A percentile compares a stretch with the other conserved stretches of the same genome.
phyloP scores from a whole-genome alignment of 2,329 filamentous ascomycete genomes.

The Aureobasidium vineae region DNA sequence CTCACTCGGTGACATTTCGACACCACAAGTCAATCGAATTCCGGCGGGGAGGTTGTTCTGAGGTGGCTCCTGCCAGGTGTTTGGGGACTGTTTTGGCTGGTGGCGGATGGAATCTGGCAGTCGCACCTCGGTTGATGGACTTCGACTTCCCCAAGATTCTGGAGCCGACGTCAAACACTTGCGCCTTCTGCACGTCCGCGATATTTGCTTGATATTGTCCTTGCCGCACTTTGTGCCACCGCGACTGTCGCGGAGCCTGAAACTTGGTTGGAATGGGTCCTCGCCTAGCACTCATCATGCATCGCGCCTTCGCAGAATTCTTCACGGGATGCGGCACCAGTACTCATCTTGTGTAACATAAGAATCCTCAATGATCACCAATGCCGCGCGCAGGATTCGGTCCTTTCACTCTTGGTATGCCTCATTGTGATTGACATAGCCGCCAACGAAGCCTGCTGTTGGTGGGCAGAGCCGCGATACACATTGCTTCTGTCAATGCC shows the following conservation, averaged over 20 bases:
- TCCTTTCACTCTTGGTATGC: neutral
- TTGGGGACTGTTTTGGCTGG: slow-evolving; percentile 18
- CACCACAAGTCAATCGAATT: neutral
- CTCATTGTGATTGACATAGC: neutral
- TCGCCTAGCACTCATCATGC: slow-evolving; percentile 20
- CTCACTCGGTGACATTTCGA: slow-evolving; percentile 37
- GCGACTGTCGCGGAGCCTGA: slow-evolving; percentile 11
- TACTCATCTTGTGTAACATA: neutral
- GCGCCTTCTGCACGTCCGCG: slow-evolving; percentile 14
- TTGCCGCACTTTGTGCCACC: slow-evolving; percentile 8
- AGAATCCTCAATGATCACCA: neutral
- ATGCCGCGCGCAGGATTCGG: slow-evolving; percentile 6
- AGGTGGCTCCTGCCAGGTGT: neutral
- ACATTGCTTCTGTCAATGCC: neutral
- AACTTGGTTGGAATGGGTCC: slow-evolving; percentile 21
- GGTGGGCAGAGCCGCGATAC: slow-evolving; percentile 11
- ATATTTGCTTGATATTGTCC: slow-evolving; percentile 9
- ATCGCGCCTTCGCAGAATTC: slow-evolving; percentile 20
- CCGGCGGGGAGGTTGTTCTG: neutral
- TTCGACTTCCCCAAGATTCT: slow-evolving; percentile 10
- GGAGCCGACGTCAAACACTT: slow-evolving; percentile 19
- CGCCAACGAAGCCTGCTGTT: neutral
- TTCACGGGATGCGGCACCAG: slow-evolving; percentile 23
- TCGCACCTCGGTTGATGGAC: slow-evolving; percentile 18
- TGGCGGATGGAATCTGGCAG: slow-evolving; percentile 10